Base-by-base conservation (phyloP, 2,329 filamentous ascomycete species). In the Pseudogymnoascus pannorum region DNA sequence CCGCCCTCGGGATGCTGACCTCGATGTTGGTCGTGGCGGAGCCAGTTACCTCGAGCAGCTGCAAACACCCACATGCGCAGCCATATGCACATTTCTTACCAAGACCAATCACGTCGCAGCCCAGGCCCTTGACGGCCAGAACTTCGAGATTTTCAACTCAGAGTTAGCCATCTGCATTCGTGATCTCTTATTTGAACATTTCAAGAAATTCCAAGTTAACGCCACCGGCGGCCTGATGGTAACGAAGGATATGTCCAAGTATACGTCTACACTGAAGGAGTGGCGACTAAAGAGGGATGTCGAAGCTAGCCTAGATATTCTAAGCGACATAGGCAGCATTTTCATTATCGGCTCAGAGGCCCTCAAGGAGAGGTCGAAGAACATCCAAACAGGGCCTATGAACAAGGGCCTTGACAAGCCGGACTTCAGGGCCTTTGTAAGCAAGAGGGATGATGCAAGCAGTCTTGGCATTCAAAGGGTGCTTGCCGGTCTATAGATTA, bases 141-240 rank as follows among this genome's bases (percentile, higher is more conserved):
- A 97, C 68, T 82, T 96, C 1, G 87, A 90, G 60, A 82, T 87
- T 57, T 90, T 97, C 72, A 86, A 88, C 60, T 87, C 87, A 63
- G 93, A 97, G 75, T 83, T 97, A 20, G 92, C 91, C 1, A 78
- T 92, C 12, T 87, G 88, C 8, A 80, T 96, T 35, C 87, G 92
- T 66, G 78, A 82, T 58, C 82, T 95, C 8, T 82, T 99, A 4
- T 86, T 99, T 65, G 90, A 94, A 64, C 94, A 99, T 75, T 91
- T 97, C 76, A 94, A 96, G 71, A 92, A 91, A 70, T 99, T 96
- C 77, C 86, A 88, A 64, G 91, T 99, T 66, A 96, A 92, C 68
- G 91, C 92, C 40, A 92, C 93, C 0, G 94, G 94, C 64, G 94
- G 92, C 2, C 83, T 99, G 54, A 94, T 97, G 84, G 91, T 97